These are phyloP conservation scores for Licmophora abbreviata DNA, from an alignment of 108 stramenopile genomes.

Conservation along the genomic window DNA sequence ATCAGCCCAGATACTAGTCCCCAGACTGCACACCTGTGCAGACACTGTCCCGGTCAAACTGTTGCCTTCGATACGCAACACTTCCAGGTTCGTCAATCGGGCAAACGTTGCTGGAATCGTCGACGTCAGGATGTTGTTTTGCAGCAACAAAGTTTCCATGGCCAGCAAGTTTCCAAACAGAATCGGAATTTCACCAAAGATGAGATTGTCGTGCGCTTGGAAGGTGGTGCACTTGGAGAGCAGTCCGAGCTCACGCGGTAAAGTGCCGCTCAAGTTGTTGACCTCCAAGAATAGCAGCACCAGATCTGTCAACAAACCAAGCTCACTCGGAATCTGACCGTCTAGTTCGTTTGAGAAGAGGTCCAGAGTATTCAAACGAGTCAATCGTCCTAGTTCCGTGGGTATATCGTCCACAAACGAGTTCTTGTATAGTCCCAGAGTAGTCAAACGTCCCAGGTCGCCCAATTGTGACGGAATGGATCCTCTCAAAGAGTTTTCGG, in stretches of 20 bases:
- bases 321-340: slow-evolving; percentile 3
- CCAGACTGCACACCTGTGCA: neutral
- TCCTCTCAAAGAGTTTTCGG: slow-evolving; percentile 40
- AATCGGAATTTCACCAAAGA: no score
- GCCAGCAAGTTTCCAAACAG: no score
- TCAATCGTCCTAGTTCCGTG: neutral
- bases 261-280: no score
- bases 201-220: no score
- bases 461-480: slow-evolving; percentile 3
- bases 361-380: neutral
- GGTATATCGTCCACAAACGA: neutral
- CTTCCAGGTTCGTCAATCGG: slow-evolving; percentile 9
- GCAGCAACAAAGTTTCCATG: no score
- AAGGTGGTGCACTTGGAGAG: no score
- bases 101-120: slow-evolving; percentile 21
- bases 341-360: neutral
- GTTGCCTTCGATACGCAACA: neutral
- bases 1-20: neutral
- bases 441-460: neutral
- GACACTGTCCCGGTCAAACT: neutral
- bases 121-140: no score
- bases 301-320: neutral
- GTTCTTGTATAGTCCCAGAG: neutral
- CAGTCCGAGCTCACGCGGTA: no score
- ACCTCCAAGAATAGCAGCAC: no score